Conservation (phyloP, 768 basidiomycete genomes). For the Boletellus ananas region DNA sequence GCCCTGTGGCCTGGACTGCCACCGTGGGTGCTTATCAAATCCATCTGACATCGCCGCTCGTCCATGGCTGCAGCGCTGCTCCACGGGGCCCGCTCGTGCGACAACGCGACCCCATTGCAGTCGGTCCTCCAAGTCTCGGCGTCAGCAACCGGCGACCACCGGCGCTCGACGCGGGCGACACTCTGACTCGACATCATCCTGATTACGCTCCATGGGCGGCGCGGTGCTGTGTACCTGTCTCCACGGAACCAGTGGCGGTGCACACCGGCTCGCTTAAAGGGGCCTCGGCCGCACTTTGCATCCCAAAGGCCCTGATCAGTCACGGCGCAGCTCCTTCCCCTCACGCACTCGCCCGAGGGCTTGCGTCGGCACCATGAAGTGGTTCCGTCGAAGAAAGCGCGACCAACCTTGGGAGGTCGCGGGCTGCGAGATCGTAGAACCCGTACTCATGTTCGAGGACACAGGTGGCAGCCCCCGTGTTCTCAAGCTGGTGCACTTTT, state of each 20-base stretch:
- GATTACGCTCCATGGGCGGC: constrained; percentile 3
- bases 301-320: constrained; percentile 8
- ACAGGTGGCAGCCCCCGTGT: constrained; percentile 42
- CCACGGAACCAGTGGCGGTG: constrained; percentile 22
- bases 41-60: constrained; percentile 1
- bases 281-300: constrained; percentile 1
- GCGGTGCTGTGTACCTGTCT: background rate
- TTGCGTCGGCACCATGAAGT: constrained; percentile 26
- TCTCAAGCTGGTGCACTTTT: constrained; percentile 4
- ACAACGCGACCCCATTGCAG: no score
- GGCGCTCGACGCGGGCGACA: background rate
- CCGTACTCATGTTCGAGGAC: constrained; percentile 61
- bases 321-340: constrained; percentile 9
- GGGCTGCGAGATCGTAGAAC: constrained; percentile 57
- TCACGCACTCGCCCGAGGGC: constrained; percentile 17
- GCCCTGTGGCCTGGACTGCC: no score
- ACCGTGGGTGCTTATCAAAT: constrained; percentile 7
- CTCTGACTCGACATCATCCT: constrained; percentile 3
- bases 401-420: constrained; percentile 78
- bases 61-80: no score
- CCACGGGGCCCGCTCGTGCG: no score
- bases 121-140: no score
- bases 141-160: background rate
- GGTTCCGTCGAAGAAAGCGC: constrained; percentile 49
- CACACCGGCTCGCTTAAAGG: constrained; percentile 6